A percentile compares a stretch with the other conserved stretches of the same genome.
These are phyloP conservation scores for Fusarium sp. DNA, from an alignment of 2,329 filamentous ascomycete genomes.

Conservation along the genomic window DNA sequence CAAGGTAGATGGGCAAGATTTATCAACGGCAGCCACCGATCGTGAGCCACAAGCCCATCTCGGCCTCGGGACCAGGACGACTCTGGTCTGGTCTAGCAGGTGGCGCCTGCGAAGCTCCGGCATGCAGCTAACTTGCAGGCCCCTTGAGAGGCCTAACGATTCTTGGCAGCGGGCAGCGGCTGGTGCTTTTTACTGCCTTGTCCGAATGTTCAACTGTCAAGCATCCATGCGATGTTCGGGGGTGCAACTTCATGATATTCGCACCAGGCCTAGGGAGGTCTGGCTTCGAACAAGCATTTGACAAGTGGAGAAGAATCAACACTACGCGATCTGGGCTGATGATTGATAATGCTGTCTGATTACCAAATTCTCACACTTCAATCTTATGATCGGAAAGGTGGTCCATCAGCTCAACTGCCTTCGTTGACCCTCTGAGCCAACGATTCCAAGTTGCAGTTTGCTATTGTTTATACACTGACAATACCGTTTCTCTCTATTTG, in stretches of 20 bases:
- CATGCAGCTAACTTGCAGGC: conserved; percentile 29
- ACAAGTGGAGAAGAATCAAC: conserved; percentile 7
- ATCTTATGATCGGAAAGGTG: conserved; percentile 8
- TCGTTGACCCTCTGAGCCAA: neutral
- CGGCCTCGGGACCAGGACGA: conserved; percentile 20
- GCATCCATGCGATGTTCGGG: conserved; percentile 21
- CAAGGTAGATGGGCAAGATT: neutral
- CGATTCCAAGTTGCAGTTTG: neutral
- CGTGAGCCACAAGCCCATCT: conserved; percentile 8
- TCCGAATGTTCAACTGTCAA: conserved; percentile 8
- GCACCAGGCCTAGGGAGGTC: conserved; percentile 6
- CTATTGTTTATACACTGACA: neutral
- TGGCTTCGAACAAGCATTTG: conserved; percentile 25
- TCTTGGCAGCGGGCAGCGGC: conserved; percentile 16
- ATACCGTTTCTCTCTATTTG: too few species aligned
- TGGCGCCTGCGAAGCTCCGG: conserved; percentile 1
- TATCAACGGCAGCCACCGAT: conserved; percentile 7
- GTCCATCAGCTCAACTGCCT: neutral
- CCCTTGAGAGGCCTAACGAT: conserved; percentile 27
- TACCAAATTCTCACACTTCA: neutral
- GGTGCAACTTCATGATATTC: conserved; percentile 19
- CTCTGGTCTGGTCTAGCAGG: conserved; percentile 11
- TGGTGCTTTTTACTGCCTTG: conserved; percentile 3
- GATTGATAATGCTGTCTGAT: neutral
- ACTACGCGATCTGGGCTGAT: conserved; percentile 35